Percentiles rank a stretch among this genome's conserved stretches.
These are phyloP conservation scores for Taiozyma onychis DNA, from an alignment of 1,139 yeast genomes.

Conservation along the genomic window DNA sequence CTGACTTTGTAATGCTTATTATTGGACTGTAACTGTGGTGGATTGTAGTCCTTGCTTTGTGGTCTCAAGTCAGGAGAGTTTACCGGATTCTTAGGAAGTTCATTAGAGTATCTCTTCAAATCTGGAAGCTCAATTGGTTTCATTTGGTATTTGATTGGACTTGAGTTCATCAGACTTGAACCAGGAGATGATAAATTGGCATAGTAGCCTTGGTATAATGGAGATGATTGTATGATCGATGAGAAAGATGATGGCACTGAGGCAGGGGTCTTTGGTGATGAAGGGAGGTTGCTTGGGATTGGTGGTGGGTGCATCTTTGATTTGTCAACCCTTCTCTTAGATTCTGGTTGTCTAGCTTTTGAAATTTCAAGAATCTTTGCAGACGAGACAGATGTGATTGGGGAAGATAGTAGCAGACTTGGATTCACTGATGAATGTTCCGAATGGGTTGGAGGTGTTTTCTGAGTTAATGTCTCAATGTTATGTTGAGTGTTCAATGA, in stretches of 20 bases:
- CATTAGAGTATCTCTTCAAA: conserved; percentile 5
- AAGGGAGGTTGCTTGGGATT: background rate
- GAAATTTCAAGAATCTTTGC: conserved; percentile 6
- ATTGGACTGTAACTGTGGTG: background rate
- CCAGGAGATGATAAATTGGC: conserved; percentile 20
- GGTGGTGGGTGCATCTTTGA: conserved; percentile 5
- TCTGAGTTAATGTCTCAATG: conserved; percentile 14
- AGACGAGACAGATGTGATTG: conserved; percentile 12
- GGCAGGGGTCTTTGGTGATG: conserved; percentile 23
- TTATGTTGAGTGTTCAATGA: conserved; percentile 15
- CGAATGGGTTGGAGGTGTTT: background rate
- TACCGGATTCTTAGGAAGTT: conserved; percentile 18
- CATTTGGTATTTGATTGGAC: conserved; percentile 22
- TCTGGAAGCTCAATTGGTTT: conserved; percentile 18
- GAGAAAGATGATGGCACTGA: conserved; percentile 10
- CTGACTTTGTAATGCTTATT: conserved; percentile 9
- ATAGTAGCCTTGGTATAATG: conserved; percentile 23
- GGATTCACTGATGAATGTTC: conserved; percentile 18
- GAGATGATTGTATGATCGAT: conserved; percentile 24
- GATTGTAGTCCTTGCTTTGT: background rate
- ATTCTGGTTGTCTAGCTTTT: conserved; percentile 2
- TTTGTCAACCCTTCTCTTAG: background rate
- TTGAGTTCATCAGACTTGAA: conserved; percentile 14
- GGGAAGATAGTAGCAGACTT: conserved; percentile 22
- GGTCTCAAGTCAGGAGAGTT: conserved; percentile 15